Evolutionary conservation across 1,284 basidiomycete genomes (phyloP).

Genomic region (Ceratobasidium sp.): DNA sequence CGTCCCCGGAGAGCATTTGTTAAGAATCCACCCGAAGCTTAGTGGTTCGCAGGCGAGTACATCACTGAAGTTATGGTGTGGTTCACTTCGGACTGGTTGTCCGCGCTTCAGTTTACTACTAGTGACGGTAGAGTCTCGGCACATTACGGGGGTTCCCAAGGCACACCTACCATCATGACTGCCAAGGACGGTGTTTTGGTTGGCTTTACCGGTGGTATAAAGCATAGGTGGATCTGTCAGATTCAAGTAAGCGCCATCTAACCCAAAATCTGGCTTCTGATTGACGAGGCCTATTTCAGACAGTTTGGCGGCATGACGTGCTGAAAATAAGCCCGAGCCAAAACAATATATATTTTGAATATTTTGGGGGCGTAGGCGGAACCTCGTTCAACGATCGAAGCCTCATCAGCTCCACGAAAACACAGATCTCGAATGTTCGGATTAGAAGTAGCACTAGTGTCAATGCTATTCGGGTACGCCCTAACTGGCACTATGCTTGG

Average conservation of each 20-base stretch:
- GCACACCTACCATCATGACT: neutral
- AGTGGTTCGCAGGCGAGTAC: neutral
- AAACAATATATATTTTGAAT: constrained; percentile 2
- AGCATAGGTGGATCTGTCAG: neutral
- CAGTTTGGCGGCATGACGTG: constrained; percentile 27
- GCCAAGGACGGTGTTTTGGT: constrained; percentile 9
- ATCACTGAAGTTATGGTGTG: neutral
- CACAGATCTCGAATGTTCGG: neutral
- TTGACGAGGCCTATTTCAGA: neutral
- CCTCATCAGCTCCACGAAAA: neutral
- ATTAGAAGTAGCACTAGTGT: constrained; percentile 1
- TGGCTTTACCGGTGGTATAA: neutral
- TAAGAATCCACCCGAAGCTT: neutral
- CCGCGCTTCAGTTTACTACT: constrained; percentile 18
- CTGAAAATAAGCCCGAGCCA: neutral
- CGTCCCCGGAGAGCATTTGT: neutral
- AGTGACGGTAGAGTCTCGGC: constrained; percentile 10
- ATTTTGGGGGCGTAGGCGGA: neutral
- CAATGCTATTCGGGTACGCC: constrained; percentile 15
- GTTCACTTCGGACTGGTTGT: neutral
- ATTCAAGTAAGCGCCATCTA: neutral
- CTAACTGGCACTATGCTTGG: too few species aligned
- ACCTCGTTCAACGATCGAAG: constrained; percentile 15
- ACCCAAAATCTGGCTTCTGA: neutral
- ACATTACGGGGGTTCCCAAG: neutral